A percentile compares a stretch with the other conserved stretches of the same genome.
Conservation (phyloP, 2,329 filamentous ascomycete genomes). For the Aspergillus terreus region DNA sequence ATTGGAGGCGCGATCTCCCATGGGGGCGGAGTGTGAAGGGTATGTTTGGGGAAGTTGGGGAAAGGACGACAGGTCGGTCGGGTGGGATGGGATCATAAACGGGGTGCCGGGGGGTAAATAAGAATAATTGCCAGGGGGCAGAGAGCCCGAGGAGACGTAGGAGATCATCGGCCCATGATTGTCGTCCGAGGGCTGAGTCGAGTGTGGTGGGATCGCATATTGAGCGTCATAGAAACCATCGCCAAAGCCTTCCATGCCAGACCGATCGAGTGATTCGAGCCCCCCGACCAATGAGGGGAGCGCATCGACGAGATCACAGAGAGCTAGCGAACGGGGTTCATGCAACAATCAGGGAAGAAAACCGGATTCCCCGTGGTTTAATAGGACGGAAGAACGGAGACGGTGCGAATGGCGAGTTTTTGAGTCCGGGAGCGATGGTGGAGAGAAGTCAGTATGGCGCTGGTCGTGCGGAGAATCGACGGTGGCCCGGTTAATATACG, state of each 20-base stretch:
- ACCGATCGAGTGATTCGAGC: conserved; percentile 17
- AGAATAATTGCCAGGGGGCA: conserved; percentile 10
- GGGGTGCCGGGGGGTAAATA: conserved; percentile 10
- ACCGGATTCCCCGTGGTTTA: neutral
- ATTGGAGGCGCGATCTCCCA: conserved; percentile 21
- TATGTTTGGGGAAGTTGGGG: neutral
- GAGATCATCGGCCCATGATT: conserved; percentile 1
- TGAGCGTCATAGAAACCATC: conserved; percentile 15
- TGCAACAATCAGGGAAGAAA: neutral
- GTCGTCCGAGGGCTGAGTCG: no score
- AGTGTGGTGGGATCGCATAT: conserved; percentile 8
- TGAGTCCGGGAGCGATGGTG: no score
- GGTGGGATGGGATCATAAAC: conserved; percentile 16
- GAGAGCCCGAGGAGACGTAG: conserved; percentile 7
- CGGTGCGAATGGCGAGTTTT: no score
- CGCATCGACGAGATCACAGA: conserved; percentile 8
- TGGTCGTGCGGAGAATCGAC: no score
- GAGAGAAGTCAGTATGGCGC: no score
- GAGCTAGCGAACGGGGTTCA: neutral
- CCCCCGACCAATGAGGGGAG: conserved; percentile 12
- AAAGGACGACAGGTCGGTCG: conserved; percentile 13
- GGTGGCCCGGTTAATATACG: no score
- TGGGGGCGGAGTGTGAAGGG: neutral
- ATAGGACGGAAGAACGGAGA: no score
- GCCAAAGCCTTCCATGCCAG: conserved; percentile 13